These are phyloP conservation scores for Capronia americana DNA, from an alignment of 2,329 filamentous ascomycete genomes.

Conservation along the genomic window DNA sequence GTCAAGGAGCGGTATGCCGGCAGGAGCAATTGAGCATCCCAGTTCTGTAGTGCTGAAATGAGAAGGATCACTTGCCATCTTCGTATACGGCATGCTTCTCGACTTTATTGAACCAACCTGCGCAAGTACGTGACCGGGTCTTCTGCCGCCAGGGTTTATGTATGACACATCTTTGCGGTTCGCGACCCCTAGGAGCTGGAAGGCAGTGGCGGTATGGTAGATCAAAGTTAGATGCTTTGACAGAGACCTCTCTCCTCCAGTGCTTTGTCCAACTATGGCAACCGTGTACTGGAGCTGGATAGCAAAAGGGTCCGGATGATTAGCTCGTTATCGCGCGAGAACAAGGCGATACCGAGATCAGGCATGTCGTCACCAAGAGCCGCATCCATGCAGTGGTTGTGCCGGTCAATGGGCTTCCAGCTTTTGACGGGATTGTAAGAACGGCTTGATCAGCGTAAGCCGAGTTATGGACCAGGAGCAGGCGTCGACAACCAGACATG, in stretches of 20 bases:
- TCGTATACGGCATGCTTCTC: background rate
- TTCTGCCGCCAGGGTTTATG: background rate
- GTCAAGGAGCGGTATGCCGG: background rate
- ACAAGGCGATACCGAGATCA: background rate
- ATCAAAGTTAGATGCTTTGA: background rate
- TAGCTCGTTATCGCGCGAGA: background rate
- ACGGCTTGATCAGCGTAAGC: no score
- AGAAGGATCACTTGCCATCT: background rate
- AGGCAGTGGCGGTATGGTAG: background rate
- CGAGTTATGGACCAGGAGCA: no score
- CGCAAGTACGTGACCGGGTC: background rate
- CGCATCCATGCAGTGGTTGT: no score
- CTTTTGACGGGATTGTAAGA: no score
- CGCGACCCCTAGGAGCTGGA: background rate
- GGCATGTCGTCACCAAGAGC: no score
- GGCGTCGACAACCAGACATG: no score
- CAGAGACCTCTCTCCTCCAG: background rate
- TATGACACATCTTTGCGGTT: background rate
- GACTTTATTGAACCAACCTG: background rate
- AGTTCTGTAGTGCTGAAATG: background rate
- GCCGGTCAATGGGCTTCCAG: no score
- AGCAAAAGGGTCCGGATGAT: background rate
- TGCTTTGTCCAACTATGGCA: background rate
- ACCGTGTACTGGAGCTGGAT: background rate
- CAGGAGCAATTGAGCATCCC: background rate